phyloP scores from a whole-genome alignment of 2,329 filamentous ascomycete genomes.

The Trichoderma harzianum region DNA sequence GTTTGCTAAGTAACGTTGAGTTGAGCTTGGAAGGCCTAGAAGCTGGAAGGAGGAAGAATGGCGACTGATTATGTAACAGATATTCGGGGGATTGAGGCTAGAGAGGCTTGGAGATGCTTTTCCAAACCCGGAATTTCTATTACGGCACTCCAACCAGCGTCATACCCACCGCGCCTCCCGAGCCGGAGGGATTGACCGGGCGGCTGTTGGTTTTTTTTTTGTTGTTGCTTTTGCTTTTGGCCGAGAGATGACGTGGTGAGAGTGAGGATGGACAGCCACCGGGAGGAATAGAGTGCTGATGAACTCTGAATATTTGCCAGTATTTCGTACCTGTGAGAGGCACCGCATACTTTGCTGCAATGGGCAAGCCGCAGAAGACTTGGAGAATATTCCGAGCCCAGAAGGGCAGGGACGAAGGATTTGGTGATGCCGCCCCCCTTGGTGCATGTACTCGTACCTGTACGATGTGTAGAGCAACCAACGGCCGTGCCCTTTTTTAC shows the following conservation, averaged over 20 bases:
- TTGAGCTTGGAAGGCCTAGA: not conserved
- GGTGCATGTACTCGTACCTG: not conserved
- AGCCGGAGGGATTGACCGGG: not conserved
- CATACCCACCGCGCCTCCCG: slow-evolving; percentile 11
- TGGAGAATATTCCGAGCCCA: not conserved
- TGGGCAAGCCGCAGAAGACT: not conserved
- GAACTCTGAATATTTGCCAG: not conserved
- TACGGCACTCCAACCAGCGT: slow-evolving; percentile 17
- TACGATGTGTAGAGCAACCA: not conserved
- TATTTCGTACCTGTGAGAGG: not conserved
- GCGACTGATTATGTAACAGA: slow-evolving; percentile 2
- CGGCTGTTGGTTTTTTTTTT: not conserved
- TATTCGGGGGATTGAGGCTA: not conserved
- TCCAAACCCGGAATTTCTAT: slow-evolving; percentile 19
- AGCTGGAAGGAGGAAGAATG: not conserved
- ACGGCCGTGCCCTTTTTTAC: not conserved
- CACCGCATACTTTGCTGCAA: not conserved
- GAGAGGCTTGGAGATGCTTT: slow-evolving; percentile 15
- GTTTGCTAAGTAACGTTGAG: slow-evolving; percentile 12
- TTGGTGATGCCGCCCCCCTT: not conserved
- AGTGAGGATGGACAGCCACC: not conserved
- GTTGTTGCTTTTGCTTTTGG: not conserved
- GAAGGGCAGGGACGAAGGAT: not conserved
- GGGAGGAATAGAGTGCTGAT: slow-evolving; percentile 10
- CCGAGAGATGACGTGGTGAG: not conserved